A percentile compares a stretch with the other conserved stretches of the same genome.
phyloP scores from a whole-genome alignment of 129 eudicot species.

The Tanacetum coccineum region DNA sequence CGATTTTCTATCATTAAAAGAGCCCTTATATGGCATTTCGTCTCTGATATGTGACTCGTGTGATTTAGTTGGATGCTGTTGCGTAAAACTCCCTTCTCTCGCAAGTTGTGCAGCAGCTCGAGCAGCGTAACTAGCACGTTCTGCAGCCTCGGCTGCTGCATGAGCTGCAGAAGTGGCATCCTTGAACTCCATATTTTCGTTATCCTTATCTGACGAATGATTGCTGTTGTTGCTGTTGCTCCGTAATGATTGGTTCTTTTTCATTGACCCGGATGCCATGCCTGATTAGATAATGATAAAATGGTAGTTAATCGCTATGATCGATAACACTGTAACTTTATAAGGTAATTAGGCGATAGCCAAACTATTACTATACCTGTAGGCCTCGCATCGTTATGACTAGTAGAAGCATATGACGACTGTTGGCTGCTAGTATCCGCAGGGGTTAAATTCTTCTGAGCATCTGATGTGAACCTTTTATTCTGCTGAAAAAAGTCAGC shows the following conservation, averaged over 20 bases:
- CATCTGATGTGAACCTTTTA: conserved; percentile 37
- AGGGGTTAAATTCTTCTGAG: conserved; percentile 35
- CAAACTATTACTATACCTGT: conserved; percentile 40
- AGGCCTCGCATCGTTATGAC: conserved; percentile 39
- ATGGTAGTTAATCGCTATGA: too few relatives aligned
- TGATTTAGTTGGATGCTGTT: conserved; percentile 42
- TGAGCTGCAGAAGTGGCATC: conserved; percentile 98
- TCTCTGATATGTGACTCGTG: conserved; percentile 26
- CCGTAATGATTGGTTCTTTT: too few relatives aligned
- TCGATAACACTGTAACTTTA: neutral
- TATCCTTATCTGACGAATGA: too few relatives aligned
- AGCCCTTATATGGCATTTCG: conserved; percentile 22
- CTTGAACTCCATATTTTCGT: conserved; percentile 52
- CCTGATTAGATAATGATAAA: too few relatives aligned
- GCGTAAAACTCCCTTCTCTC: conserved; percentile 34
- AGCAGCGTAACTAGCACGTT: conserved; percentile 91
- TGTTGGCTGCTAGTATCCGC: conserved; percentile 16
- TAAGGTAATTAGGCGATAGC: neutral
- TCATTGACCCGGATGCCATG: too few relatives aligned
- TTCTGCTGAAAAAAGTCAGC: conserved; percentile 33
- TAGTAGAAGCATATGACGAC: conserved; percentile 20
- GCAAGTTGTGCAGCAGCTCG: conserved; percentile 90
- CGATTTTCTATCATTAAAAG: conserved; percentile 35
- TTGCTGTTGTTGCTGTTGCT: too few relatives aligned
- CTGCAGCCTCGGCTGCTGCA: conserved; percentile 95